A percentile compares a stretch with the other conserved stretches of the same genome.
Conservation (phyloP, 306 rosid species). For the Prunus padus region DNA sequence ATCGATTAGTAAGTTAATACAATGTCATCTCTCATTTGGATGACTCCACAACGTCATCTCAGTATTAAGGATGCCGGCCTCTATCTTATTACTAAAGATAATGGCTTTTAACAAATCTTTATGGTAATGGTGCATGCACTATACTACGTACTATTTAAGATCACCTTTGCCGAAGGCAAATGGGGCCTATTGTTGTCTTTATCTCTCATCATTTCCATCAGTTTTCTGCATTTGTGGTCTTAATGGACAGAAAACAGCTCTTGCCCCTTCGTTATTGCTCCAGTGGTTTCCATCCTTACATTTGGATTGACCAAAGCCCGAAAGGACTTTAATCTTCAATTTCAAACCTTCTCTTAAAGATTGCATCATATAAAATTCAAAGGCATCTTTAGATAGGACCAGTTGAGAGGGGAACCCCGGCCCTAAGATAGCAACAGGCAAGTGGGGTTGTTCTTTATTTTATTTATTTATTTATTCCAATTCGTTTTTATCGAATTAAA, state of each 20-base stretch:
- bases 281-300: constrained; percentile 32
- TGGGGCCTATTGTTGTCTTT: constrained; percentile 50
- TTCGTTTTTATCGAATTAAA: no score
- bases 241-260: constrained; percentile 38
- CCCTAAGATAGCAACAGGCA: neutral
- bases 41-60: no score
- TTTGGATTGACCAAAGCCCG: neutral
- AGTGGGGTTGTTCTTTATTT: neutral
- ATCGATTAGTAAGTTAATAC: no score
- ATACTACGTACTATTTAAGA: neutral
- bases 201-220: constrained; percentile 37
- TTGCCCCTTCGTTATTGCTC: constrained; percentile 15
- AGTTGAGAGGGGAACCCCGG: neutral
- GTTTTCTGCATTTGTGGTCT: constrained; percentile 41
- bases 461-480: neutral
- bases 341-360: neutral
- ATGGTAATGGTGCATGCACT: neutral
- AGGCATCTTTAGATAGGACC: neutral
- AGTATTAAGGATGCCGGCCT: no score
- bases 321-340: neutral
- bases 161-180: constrained; percentile 26
- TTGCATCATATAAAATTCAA: neutral
- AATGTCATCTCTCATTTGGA: no score
- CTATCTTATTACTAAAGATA: neutral
- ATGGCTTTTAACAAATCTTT: neutral